These are phyloP conservation scores for Carallia brachiata DNA, from an alignment of 345 rosid genomes.

Conservation along the genomic window DNA sequence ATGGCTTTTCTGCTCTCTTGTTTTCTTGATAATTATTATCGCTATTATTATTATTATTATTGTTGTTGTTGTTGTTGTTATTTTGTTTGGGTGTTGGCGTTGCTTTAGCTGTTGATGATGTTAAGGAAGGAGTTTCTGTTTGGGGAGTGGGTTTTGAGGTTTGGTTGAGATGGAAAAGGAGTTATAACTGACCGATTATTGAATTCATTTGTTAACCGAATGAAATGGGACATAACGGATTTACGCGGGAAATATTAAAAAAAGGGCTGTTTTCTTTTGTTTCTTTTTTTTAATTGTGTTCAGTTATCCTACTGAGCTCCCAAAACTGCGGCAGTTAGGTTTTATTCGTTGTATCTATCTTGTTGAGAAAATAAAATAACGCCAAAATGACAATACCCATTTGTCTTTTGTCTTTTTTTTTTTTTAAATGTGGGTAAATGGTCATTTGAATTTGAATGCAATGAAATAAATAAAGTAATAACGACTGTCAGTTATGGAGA, in stretches of 20 bases:
- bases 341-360: neutral
- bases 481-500: constrained; percentile 12
- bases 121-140: constrained; percentile 14
- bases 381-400: neutral
- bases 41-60: no score
- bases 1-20: neutral
- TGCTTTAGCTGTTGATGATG: neutral
- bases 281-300: neutral
- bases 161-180: constrained; percentile 2
- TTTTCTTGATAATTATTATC: neutral
- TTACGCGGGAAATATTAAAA: no score
- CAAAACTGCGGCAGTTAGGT: constrained; percentile 17
- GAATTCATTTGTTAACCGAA: no score
- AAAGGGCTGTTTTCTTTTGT: neutral
- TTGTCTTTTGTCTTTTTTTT: no score
- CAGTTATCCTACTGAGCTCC: neutral
- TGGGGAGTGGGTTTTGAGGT: constrained; percentile 6
- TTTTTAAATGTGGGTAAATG: no score
- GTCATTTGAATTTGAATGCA: neutral
- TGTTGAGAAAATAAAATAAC: neutral
- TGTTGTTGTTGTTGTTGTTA: no score
- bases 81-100: neutral
- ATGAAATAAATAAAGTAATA: neutral
- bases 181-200: constrained; percentile 12
- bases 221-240: no score